Percentiles rank a stretch among this genome's conserved stretches.
phyloP scores from a whole-genome alignment of 2,329 filamentous ascomycete genomes.

The Fusarium buxicola region DNA sequence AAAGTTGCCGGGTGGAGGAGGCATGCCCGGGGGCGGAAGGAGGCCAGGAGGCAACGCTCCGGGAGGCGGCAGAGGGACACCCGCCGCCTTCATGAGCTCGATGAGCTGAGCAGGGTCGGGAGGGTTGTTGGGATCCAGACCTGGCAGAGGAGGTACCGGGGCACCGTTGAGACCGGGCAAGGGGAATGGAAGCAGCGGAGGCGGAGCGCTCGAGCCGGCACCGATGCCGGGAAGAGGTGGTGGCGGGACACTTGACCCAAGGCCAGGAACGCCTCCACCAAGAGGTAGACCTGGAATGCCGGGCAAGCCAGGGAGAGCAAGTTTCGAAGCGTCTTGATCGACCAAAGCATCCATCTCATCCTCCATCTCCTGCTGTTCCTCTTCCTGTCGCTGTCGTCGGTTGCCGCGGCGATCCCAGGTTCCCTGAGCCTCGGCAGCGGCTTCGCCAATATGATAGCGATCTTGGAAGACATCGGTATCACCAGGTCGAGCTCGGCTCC shows the following conservation, averaged over 20 bases:
- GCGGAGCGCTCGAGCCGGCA: constrained; percentile 53
- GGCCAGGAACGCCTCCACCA: constrained; percentile 55
- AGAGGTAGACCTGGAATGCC: constrained; percentile 70
- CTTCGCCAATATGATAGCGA: constrained; percentile 94
- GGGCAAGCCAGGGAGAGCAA: constrained; percentile 56
- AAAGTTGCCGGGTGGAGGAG: constrained; percentile 50
- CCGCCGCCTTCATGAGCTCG: constrained; percentile 74
- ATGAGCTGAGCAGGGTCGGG: constrained; percentile 70
- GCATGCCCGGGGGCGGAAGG: constrained; percentile 55
- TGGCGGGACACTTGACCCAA: constrained; percentile 57
- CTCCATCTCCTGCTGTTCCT: constrained; percentile 92
- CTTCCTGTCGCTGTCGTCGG: constrained; percentile 83
- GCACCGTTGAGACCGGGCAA: constrained; percentile 61
- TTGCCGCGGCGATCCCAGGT: constrained; percentile 88
- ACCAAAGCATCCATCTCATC: constrained; percentile 93
- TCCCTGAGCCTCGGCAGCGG: constrained; percentile 92
- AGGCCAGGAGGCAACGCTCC: constrained; percentile 59
- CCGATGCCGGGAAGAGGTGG: constrained; percentile 65
- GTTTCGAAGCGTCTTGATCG: constrained; percentile 80
- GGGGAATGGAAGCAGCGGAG: constrained; percentile 65
- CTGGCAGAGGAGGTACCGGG: constrained; percentile 63
- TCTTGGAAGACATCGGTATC: constrained; percentile 89
- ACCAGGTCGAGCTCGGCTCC: constrained; percentile 90
- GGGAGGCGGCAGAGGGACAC: constrained; percentile 69
- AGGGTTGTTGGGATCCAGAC: constrained; percentile 69